These are phyloP conservation scores for Hypoxylon sp. DNA, from an alignment of 2,329 filamentous ascomycete species.

Conservation along the genomic window DNA sequence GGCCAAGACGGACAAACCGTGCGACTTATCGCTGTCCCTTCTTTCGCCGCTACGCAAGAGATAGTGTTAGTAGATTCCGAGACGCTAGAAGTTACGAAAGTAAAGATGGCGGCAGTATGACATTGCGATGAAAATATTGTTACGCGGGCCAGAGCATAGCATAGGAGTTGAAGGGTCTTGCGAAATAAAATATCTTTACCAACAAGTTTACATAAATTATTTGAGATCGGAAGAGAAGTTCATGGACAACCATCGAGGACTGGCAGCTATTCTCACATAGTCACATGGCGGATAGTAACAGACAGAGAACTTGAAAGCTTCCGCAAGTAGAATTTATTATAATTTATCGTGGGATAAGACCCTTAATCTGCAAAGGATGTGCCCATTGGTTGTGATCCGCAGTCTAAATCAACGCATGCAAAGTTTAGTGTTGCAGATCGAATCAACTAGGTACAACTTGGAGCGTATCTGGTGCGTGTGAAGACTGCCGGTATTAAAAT, in stretches of 20 bases:
- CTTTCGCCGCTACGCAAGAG: conserved; percentile 83
- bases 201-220: neutral
- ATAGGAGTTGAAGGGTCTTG: conserved; percentile 21
- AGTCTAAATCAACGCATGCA: conserved; percentile 5
- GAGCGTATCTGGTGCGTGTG: neutral
- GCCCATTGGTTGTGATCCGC: neutral
- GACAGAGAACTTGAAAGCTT: too few relatives aligned
- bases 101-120: conserved; percentile 66
- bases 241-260: neutral
- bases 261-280: neutral
- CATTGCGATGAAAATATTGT: conserved; percentile 2
- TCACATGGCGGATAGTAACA: neutral
- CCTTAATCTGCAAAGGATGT: neutral
- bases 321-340: neutral
- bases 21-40: conserved; percentile 85
- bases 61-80: conserved; percentile 88
- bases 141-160: conserved; percentile 16
- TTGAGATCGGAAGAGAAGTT: neutral
- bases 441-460: neutral
- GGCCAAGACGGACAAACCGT: conserved; percentile 79
- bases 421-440: neutral
- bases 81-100: conserved; percentile 81
- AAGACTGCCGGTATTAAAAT: neutral
- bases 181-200: conserved; percentile 9
- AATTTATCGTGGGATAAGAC: neutral